Conservation (phyloP, 2,329 filamentous ascomycete species). For the Seiridium cupressi region DNA sequence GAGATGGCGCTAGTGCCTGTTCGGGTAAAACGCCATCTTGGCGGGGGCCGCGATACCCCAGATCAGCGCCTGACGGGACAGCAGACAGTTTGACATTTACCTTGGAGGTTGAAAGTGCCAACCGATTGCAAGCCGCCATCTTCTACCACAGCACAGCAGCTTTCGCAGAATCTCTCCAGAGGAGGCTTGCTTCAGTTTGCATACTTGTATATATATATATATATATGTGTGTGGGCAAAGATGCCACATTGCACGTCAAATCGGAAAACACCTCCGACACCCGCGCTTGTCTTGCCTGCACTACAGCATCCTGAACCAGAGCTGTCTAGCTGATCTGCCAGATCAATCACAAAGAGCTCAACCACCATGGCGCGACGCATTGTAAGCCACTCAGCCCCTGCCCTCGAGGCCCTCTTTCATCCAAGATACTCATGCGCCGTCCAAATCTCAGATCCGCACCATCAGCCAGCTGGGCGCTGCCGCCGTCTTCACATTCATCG, state of each 20-base stretch:
- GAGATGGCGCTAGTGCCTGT: neutral
- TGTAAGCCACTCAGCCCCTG: slow-evolving; percentile 17
- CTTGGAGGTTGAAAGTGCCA: neutral
- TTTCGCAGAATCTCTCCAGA: neutral
- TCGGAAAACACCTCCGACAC: slow-evolving; percentile 11
- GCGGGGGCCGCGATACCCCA: slow-evolving; percentile 2
- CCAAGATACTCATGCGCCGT: neutral
- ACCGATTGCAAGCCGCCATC: neutral
- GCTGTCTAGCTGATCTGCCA: neutral
- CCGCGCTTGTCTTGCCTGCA: neutral
- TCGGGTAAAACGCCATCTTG: neutral
- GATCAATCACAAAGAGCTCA: slow-evolving; percentile 12
- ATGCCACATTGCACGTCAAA: slow-evolving; percentile 10
- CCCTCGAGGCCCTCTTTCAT: neutral
- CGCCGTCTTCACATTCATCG: slow-evolving; percentile 62
- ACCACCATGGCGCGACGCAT: slow-evolving; percentile 32
- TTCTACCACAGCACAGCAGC: neutral
- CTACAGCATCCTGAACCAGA: neutral
- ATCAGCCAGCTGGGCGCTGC: slow-evolving; percentile 72
- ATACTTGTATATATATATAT: neutral
- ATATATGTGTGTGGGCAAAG: slow-evolving; percentile 2
- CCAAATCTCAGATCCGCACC: slow-evolving; percentile 54
- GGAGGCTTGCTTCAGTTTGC: neutral
- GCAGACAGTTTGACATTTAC: neutral
- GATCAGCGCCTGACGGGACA: slow-evolving; percentile 2